Evolutionary conservation across 2,329 filamentous ascomycete genomes (phyloP).

Genomic region (Colletotrichum cordylinicola): DNA sequence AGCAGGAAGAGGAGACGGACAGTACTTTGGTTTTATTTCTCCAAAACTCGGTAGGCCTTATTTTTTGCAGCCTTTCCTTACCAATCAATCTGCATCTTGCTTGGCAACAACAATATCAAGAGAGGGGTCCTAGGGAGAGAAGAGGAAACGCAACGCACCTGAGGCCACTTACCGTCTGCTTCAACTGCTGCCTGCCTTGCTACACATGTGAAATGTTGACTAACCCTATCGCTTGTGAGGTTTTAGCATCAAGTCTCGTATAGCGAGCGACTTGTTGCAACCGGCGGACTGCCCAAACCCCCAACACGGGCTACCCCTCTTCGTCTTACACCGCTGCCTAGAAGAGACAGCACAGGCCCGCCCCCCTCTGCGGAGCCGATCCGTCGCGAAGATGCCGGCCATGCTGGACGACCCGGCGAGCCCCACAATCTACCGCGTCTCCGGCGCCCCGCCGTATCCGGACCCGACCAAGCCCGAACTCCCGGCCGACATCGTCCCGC

Average conservation of each 20-base stretch:
- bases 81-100: background rate
- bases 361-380: background rate
- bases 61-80: slow-evolving; percentile 17
- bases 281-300: background rate
- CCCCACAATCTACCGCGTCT: slow-evolving; percentile 73
- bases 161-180: background rate
- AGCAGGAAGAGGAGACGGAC: background rate
- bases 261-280: background rate
- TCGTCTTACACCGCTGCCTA: background rate
- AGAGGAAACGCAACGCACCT: background rate
- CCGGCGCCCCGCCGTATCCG: slow-evolving; percentile 70
- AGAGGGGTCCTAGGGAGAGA: background rate
- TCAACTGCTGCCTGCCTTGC: background rate
- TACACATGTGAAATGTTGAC: slow-evolving; percentile 18
- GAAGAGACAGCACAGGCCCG: background rate
- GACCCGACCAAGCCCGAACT: slow-evolving; percentile 66
- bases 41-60: slow-evolving; percentile 21
- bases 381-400: slow-evolving; percentile 67
- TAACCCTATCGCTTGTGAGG: slow-evolving; percentile 4
- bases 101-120: background rate
- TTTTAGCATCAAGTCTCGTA: background rate
- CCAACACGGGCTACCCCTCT: background rate
- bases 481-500: slow-evolving; percentile 72
- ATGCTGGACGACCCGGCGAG: slow-evolving; percentile 79
- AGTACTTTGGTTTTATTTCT: no score